Evolutionary conservation across 164 flowering plant genomes (phyloP), one percentile per base, ranked within the genome.

Genomic region (Magnolia changhungtana): DNA sequence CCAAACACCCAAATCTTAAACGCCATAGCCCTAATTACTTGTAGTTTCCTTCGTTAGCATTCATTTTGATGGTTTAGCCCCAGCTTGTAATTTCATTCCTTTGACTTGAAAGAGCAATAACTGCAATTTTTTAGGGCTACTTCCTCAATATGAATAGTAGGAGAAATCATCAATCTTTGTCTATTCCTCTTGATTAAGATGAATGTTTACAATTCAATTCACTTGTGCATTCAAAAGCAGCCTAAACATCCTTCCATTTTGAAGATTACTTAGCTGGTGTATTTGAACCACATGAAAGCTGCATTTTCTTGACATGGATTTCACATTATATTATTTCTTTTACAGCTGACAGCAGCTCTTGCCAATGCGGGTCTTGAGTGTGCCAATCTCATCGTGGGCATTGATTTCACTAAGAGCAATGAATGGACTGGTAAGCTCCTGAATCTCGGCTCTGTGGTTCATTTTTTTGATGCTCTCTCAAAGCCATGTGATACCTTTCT

Each of bases 351-450:
- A 27, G 69, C n/a, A 8, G 90, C 93, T 29, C 78, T 90, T 73
- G 84, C 86, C 76, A 80, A 87, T 68, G 75, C 89, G 27, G 93
- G 93, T 37, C 45, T 37, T 75, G 98, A 91, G 79, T 94, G 95
- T 61, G 92, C 97, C n/a, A 94, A 94, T 85, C 86, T 94, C 66
- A 94, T 94, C 75, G 93, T 94, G 61, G 97, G 98, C 69, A 90
- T 94, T 82, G 98, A 94, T 86, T 92, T 94, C 82, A 94, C 98
- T 71, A 92, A 88, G 86, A 94, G 98, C 88, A 94, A 94, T 73
- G 98, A 94, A 84, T 94, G 98, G 98, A 94, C 98, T 73, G 98
- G 98, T 91, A 72, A 7, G 65, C 1, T 61, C 66, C 16, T 13
- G 63, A 10, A 59, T 59, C 63, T 59, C 45, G 61, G 16, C 18